Percentiles rank a stretch among this genome's conserved stretches.
phyloP scores from a whole-genome alignment of 1,139 yeast genomes.

The Candida mesenterica region DNA sequence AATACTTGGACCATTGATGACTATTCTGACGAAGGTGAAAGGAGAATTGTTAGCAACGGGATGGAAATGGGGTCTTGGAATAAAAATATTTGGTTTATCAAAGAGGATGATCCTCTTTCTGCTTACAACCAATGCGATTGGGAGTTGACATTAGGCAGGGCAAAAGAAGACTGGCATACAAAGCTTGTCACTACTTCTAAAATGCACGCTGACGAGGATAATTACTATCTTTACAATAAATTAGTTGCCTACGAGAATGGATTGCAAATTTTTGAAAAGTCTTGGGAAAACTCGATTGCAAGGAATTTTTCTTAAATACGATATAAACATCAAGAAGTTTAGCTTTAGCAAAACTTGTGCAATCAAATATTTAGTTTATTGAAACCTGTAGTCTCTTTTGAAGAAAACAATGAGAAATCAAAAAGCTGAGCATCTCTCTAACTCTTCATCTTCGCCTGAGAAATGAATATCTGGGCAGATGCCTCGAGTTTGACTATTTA shows the following conservation, averaged over 20 bases:
- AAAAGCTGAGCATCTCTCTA: too few relatives aligned
- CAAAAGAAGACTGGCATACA: background rate
- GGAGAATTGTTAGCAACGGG: background rate
- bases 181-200: background rate
- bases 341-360: too few relatives aligned
- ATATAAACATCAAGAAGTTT: too few relatives aligned
- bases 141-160: background rate
- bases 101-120: background rate
- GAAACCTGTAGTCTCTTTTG: too few relatives aligned
- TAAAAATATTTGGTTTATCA: background rate
- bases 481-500: too few relatives aligned
- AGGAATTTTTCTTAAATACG: background rate
- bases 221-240: background rate
- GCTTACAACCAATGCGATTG: background rate
- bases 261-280: background rate
- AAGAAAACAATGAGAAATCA: too few relatives aligned
- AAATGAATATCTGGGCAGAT: too few relatives aligned
- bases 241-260: background rate
- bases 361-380: too few relatives aligned
- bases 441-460: too few relatives aligned
- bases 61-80: background rate
- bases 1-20: background rate
- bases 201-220: background rate
- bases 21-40: background rate
- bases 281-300: background rate